Conservation (phyloP, 2,329 filamentous ascomycete species). For the Macrophomina pseudophaseolina region DNA sequence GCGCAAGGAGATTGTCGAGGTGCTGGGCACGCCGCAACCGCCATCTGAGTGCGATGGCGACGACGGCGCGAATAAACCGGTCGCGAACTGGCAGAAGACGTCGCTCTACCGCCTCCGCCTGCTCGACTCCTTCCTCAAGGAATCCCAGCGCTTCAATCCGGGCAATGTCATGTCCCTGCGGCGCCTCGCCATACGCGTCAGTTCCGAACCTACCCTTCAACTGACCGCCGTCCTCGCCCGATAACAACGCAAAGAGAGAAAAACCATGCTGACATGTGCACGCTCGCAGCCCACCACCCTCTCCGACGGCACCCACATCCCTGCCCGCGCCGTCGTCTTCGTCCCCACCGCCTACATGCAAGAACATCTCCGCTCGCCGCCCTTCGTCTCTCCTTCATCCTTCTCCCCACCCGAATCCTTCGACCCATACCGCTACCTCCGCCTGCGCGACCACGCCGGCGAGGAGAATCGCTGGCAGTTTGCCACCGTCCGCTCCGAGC, state of each 20-base stretch:
- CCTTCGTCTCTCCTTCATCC: not conserved
- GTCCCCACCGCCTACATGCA: not conserved
- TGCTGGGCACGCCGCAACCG: constrained; percentile 26
- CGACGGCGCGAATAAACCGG: constrained; percentile 1
- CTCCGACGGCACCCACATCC: not conserved
- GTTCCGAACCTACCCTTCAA: too few relatives aligned
- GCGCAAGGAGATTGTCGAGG: constrained; percentile 34
- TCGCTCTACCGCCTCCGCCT: constrained; percentile 35
- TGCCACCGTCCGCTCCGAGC: constrained; percentile 33
- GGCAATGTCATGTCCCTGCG: not conserved
- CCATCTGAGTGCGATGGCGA: not conserved
- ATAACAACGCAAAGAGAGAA: too few relatives aligned
- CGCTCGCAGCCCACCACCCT: not conserved
- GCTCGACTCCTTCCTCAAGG: constrained; percentile 8
- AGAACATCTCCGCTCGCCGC: not conserved
- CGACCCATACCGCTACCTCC: not conserved
- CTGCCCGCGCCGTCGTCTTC: not conserved
- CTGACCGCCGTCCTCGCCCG: too few relatives aligned
- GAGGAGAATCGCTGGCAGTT: constrained; percentile 29
- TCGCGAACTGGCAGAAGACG: constrained; percentile 36
- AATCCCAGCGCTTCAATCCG: constrained; percentile 2
- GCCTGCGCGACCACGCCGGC: constrained; percentile 12
- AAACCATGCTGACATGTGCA: too few relatives aligned
- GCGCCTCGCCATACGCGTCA: not conserved
- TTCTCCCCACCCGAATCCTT: not conserved